Evolutionary conservation across 805 yeast species (phyloP), one percentile per base, ranked within the genome.

Genomic region (Zygosaccharomyces siamensis): DNA sequence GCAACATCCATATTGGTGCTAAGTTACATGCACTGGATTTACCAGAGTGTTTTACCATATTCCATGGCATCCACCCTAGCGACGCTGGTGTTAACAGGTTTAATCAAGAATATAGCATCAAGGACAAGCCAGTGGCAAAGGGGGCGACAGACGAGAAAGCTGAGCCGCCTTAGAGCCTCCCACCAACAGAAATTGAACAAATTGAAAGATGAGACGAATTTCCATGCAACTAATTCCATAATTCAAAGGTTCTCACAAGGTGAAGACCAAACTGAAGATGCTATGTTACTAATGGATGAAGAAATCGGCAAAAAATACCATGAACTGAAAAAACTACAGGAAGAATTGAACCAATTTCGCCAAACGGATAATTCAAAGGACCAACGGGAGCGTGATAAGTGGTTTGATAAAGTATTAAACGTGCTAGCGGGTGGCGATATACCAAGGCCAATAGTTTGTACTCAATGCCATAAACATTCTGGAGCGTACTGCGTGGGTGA

Each of bases 141-240:
- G 18, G 42, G 43, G 24, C 50, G 53, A 11, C 56, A 57, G 24
- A 33, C 52, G 38, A 50, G 47, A 33, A 54, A 54, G 41, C 42
- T 76, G 40, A 64, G 67, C 47, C 47, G 51, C 10, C 64, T 81
- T 45, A 66, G 69, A 48, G 71, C 70, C 21, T 64, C 72, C 41
- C 88, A 83, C 51, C 69, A 71, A 47, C 66, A 66, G 23, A 80
- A 81, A 61, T 74, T 86, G 43, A 85, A 83, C 20, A 86, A 81
- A 52, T 71, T 86, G 66, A 86, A 86, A 66, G 72, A 76, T 48
- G 74, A 79, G 59, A 86, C 96, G 12, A 84, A 86, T 55, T 92
- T 80, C 64, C 78, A 84, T 58, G 75, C 83, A 11, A 86, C 96
- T 0, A 82, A 81, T 64, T 81, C 84, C n/a, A 72, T 90, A 40